Conservation (phyloP, 805 yeast species). For the Suhomyces xylopsoci region DNA sequence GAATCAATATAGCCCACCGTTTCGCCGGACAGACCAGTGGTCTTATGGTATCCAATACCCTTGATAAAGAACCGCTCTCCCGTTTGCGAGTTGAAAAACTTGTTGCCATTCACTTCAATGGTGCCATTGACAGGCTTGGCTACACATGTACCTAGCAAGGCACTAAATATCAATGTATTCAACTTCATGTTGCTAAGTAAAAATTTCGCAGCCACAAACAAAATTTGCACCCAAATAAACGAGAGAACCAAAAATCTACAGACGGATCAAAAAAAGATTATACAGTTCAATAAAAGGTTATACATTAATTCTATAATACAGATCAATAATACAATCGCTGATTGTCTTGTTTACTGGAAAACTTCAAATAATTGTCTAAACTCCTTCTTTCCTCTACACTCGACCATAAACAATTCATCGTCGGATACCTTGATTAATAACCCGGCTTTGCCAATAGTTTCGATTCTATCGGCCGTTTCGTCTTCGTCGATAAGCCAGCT, state of each 20-base stretch:
- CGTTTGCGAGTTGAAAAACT: slow-evolving; percentile 68
- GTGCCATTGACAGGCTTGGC: slow-evolving; percentile 26
- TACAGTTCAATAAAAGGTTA: too few species aligned
- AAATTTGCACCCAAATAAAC: not conserved
- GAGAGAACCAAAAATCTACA: too few species aligned
- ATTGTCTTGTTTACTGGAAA: slow-evolving; percentile 10
- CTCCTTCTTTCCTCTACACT: slow-evolving; percentile 43
- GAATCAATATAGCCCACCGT: slow-evolving; percentile 59
- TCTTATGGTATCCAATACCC: slow-evolving; percentile 86
- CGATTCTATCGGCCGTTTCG: slow-evolving; percentile 25
- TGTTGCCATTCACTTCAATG: slow-evolving; percentile 66
- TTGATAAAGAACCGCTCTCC: slow-evolving; percentile 83
- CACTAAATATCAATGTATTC: not conserved
- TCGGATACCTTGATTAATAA: slow-evolving; percentile 32
- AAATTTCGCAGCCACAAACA: not conserved
- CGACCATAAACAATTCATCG: slow-evolving; percentile 38
- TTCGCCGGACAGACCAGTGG: slow-evolving; percentile 34
- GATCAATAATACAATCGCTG: too few species aligned
- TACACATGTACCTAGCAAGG: not conserved
- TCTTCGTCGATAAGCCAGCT: slow-evolving; percentile 34
- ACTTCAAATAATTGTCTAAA: slow-evolving; percentile 26
- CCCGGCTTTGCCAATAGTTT: slow-evolving; percentile 44
- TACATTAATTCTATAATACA: too few species aligned
- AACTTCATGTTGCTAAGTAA: not conserved
- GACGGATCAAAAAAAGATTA: too few species aligned